Percentiles rank a stretch among this genome's conserved stretches.
Evolutionary conservation across 495 filamentous ascomycete species (phyloP).

Genomic region (Annulohypoxylon nitens): DNA sequence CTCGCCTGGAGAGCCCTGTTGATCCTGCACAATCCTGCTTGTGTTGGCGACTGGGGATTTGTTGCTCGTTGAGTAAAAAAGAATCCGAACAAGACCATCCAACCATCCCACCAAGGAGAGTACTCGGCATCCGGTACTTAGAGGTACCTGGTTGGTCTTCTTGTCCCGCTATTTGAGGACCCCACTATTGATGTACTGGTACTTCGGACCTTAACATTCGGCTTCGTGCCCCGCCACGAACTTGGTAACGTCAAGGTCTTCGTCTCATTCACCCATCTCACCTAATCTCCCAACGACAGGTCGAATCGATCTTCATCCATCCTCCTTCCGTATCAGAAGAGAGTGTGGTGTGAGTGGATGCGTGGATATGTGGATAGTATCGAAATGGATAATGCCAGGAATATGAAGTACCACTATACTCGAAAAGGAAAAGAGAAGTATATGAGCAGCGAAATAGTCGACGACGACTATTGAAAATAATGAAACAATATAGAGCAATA

Average conservation of each 20-base stretch:
- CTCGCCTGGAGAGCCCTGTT: conserved; percentile 38
- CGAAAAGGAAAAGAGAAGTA: conserved; percentile 11
- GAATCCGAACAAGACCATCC: conserved; percentile 27
- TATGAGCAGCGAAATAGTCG: conserved; percentile 27
- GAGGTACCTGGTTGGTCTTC: conserved; percentile 26
- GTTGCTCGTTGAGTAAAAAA: conserved; percentile 33
- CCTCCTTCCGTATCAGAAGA: conserved; percentile 25
- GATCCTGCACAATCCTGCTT: conserved; percentile 44
- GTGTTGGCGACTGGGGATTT: conserved; percentile 37
- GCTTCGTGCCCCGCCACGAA: background rate
- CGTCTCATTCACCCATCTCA: conserved; percentile 37
- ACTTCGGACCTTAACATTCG: conserved; percentile 41
- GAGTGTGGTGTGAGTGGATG: conserved; percentile 5
- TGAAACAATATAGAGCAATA: conserved; percentile 38
- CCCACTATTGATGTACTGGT: conserved; percentile 33
- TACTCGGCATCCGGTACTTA: conserved; percentile 21
- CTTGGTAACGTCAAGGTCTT: conserved; percentile 4
- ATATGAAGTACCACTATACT: conserved; percentile 1
- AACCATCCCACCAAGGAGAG: conserved; percentile 40
- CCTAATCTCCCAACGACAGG: conserved; percentile 25
- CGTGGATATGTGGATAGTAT: background rate
- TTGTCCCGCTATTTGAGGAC: conserved; percentile 26
- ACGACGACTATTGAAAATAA: conserved; percentile 29
- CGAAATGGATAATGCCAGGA: background rate
- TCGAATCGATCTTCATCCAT: conserved; percentile 7